Conservation (phyloP, 129 eudicot genomes). For the Flaveria ramosissima region DNA sequence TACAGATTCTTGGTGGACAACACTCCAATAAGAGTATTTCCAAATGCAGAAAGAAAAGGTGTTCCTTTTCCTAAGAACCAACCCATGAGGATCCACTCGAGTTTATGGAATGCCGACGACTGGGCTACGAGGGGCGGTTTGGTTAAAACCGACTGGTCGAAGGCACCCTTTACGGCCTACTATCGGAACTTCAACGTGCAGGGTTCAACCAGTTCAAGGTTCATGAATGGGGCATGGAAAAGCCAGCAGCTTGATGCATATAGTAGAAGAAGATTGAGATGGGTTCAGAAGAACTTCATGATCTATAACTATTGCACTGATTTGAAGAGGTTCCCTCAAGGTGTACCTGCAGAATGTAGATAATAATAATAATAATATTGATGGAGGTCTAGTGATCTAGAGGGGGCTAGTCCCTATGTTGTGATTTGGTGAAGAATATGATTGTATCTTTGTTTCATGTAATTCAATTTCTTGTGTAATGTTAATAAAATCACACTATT, state of each 20-base stretch:
- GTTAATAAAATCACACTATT: neutral
- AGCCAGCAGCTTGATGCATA: constrained; percentile 60
- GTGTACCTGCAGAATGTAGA: constrained; percentile 63
- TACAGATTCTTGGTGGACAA: constrained; percentile 78
- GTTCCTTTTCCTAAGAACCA: constrained; percentile 76
- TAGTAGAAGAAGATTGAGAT: constrained; percentile 67
- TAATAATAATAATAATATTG: constrained; percentile 2
- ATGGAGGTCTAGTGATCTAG: constrained; percentile 7
- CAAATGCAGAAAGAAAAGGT: constrained; percentile 56
- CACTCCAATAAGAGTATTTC: constrained; percentile 72
- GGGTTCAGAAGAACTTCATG: constrained; percentile 84
- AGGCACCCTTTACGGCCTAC: constrained; percentile 83
- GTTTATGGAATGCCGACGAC: constrained; percentile 86
- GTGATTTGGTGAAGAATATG: constrained; percentile 7
- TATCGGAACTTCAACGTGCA: constrained; percentile 65
- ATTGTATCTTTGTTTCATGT: constrained; percentile 26
- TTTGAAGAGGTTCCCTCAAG: constrained; percentile 60
- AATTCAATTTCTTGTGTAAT: constrained; percentile 3
- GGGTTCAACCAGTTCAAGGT: constrained; percentile 35
- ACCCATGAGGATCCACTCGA: constrained; percentile 75
- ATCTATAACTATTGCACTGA: constrained; percentile 73
- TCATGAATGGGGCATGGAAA: constrained; percentile 52
- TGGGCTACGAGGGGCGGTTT: constrained; percentile 91
- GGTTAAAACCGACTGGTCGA: constrained; percentile 79
- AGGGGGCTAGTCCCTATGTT: neutral